Evolutionary conservation across 139 green algal genomes (phyloP).

Genomic region (Haematococcus lacustris): DNA sequence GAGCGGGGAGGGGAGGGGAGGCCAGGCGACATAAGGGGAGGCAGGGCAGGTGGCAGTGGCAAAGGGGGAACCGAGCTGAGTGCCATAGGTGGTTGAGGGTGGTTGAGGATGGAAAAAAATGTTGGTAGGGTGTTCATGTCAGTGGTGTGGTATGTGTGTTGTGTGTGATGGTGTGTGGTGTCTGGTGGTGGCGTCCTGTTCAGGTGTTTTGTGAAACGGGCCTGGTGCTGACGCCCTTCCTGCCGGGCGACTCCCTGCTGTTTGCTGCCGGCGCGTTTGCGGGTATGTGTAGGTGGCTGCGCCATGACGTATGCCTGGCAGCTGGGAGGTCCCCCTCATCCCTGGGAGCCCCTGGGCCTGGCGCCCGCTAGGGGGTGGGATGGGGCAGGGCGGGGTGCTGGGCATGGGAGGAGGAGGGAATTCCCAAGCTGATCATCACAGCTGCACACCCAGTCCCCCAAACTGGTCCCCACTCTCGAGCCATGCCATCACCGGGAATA

Average conservation of each 20-base stretch:
- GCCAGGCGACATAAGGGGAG: no score
- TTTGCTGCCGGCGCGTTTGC: constrained; percentile 87
- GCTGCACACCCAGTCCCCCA: background rate
- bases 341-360: background rate
- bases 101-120: no score
- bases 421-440: background rate
- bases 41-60: no score
- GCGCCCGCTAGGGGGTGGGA: background rate
- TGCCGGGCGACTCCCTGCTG: constrained; percentile 86
- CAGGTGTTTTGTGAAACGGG: constrained; percentile 61
- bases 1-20: no score
- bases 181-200: background rate
- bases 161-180: constrained; percentile 11
- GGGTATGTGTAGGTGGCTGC: constrained; percentile 21
- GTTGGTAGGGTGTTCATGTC: no score
- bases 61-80: no score
- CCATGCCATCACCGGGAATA: no score
- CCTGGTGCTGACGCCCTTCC: constrained; percentile 82
- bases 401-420: background rate
- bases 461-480: background rate
- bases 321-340: background rate
- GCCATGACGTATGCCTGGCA: no score
- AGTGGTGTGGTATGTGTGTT: no score
- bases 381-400: background rate
- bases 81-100: no score